phyloP scores from a whole-genome alignment of 306 rosid species.

The Hippophae rhamnoides region DNA sequence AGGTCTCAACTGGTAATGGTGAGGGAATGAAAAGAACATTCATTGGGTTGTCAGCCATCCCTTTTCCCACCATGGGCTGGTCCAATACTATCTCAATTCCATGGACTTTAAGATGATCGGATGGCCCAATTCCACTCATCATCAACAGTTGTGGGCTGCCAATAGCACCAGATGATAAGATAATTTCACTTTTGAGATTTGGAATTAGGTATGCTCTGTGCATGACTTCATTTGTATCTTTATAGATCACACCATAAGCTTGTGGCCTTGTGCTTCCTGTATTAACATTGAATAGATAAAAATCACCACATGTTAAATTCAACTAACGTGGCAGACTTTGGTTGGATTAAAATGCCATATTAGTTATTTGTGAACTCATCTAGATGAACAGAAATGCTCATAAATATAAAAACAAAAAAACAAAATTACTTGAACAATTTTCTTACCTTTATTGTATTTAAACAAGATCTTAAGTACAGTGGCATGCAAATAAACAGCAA shows the following conservation, averaged over 20 bases:
- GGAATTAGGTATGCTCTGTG: slow-evolving; percentile 38
- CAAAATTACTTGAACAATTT: background rate
- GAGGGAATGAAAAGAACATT: slow-evolving; percentile 50
- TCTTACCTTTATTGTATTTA: slow-evolving; percentile 28
- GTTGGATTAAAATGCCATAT: too few species aligned
- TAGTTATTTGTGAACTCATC: too few species aligned
- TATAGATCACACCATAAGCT: slow-evolving; percentile 62
- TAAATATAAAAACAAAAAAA: background rate
- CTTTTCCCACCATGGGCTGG: slow-evolving; percentile 59
- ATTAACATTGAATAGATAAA: background rate
- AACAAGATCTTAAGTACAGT: slow-evolving; percentile 51
- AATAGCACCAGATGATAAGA: slow-evolving; percentile 63
- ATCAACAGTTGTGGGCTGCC: slow-evolving; percentile 67
- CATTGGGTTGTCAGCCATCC: slow-evolving; percentile 76
- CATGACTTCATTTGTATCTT: slow-evolving; percentile 35
- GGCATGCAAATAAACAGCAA: slow-evolving; percentile 57
- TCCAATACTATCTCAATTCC: slow-evolving; percentile 39
- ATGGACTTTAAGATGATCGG: slow-evolving; percentile 48
- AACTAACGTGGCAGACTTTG: too few species aligned
- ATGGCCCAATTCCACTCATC: slow-evolving; percentile 68
- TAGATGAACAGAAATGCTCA: too few species aligned
- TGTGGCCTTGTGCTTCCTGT: slow-evolving; percentile 37
- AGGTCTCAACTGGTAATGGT: slow-evolving; percentile 57
- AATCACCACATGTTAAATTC: too few species aligned
- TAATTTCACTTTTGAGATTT: slow-evolving; percentile 35